Conservation (phyloP, 306 rosid species). For the Gastrolobium villosum region DNA sequence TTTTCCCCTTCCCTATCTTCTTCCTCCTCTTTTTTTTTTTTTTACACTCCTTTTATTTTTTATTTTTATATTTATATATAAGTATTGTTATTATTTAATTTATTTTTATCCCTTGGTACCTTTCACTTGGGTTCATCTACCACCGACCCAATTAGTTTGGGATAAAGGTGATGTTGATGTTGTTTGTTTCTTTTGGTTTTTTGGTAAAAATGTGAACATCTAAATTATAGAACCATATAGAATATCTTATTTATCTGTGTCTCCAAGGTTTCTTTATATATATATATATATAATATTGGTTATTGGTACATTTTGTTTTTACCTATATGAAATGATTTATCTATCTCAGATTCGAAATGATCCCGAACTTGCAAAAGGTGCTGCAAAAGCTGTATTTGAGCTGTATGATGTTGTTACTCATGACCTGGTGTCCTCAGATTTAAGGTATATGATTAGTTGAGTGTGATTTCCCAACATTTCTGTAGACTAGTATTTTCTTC, state of each 20-base stretch:
- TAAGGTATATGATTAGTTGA: slow-evolving; percentile 66
- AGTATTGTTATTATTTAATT: too few species aligned
- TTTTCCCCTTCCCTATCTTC: too few species aligned
- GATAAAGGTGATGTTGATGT: too few species aligned
- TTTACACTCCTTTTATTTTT: too few species aligned
- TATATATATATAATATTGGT: too few species aligned
- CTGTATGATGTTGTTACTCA: slow-evolving; percentile 89
- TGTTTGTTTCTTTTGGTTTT: too few species aligned
- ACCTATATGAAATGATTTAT: slow-evolving; percentile 25
- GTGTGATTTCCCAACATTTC: slow-evolving; percentile 6
- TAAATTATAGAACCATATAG: neutral
- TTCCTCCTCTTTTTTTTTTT: too few species aligned
- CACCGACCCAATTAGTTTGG: too few species aligned
- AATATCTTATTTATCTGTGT: slow-evolving; percentile 26
- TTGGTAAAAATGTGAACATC: neutral
- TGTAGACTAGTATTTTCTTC: neutral
- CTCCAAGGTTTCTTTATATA: neutral
- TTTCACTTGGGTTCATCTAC: too few species aligned
- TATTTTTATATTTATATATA: too few species aligned
- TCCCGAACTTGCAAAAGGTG: slow-evolving; percentile 87
- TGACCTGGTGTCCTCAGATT: slow-evolving; percentile 77
- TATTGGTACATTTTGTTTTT: neutral
- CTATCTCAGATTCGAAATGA: slow-evolving; percentile 75
- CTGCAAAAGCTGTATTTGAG: slow-evolving; percentile 77
- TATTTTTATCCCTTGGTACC: too few species aligned